phyloP scores from a whole-genome alignment of 2,329 filamentous ascomycete genomes.

The Fusarium transvaalense region DNA sequence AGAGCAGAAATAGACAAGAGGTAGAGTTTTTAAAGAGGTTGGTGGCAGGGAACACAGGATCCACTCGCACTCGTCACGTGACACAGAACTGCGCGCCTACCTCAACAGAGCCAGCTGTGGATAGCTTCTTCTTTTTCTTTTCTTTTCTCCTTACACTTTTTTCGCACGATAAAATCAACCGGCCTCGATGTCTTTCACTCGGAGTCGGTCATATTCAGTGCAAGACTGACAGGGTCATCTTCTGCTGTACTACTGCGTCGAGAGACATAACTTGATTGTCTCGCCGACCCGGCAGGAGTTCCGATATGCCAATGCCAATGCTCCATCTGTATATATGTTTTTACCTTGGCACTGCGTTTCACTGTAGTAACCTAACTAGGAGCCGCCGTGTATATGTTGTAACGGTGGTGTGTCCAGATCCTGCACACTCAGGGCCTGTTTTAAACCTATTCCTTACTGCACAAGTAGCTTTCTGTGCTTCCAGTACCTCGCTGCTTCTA shows the following conservation, averaged over 20 bases:
- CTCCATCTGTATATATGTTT: neutral
- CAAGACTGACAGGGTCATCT: slow-evolving; percentile 61
- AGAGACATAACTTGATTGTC: slow-evolving; percentile 43
- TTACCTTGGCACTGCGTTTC: neutral
- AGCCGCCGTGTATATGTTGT: slow-evolving; percentile 1
- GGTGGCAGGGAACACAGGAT: slow-evolving; percentile 12
- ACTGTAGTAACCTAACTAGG: slow-evolving; percentile 1
- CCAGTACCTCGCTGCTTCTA: slow-evolving; percentile 9
- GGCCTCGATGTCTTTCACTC: slow-evolving; percentile 63
- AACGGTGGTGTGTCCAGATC: slow-evolving; percentile 18
- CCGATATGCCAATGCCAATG: slow-evolving; percentile 46
- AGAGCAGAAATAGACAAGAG: slow-evolving; percentile 17
- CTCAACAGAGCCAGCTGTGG: neutral
- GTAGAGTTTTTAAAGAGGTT: slow-evolving; percentile 32
- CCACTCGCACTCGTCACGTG: slow-evolving; percentile 48
- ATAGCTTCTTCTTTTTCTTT: slow-evolving; percentile 29
- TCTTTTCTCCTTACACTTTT: slow-evolving; percentile 60
- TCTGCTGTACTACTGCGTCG: slow-evolving; percentile 42
- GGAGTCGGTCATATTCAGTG: slow-evolving; percentile 72
- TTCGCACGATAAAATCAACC: slow-evolving; percentile 73
- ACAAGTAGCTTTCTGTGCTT: slow-evolving; percentile 5
- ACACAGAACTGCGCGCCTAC: slow-evolving; percentile 11
- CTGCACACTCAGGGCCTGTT: slow-evolving; percentile 16
- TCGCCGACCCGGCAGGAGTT: slow-evolving; percentile 48
- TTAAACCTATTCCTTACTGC: neutral